These are phyloP conservation scores for Thalia dealbata DNA, from an alignment of 176 grass and related monocot species.

Conservation along the genomic window DNA sequence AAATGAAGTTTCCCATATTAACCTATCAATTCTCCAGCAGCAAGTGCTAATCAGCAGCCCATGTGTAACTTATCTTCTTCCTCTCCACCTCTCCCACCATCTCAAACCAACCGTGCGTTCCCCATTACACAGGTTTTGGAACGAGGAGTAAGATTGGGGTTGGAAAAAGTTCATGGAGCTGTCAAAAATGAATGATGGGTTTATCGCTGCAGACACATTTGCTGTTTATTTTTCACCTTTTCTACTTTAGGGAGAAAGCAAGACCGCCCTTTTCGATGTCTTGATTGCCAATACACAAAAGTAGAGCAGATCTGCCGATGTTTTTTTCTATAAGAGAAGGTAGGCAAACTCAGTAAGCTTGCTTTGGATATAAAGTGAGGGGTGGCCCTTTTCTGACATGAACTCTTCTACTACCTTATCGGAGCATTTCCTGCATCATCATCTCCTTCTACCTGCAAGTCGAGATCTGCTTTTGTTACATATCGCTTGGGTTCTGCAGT, in stretches of 20 bases:
- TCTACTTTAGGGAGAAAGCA: no score
- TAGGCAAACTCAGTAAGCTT: constrained; percentile 64
- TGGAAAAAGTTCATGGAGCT: constrained; percentile 99
- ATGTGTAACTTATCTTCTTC: no score
- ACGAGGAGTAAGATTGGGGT: constrained; percentile 99
- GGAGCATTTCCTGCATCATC: background rate
- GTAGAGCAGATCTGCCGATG: constrained; percentile 91
- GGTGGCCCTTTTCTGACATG: constrained; percentile 47
- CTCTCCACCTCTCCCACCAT: no score
- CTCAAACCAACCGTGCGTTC: no score
- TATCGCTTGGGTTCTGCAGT: constrained; percentile 7
- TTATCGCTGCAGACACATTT: constrained; percentile 14
- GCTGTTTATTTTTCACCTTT: no score
- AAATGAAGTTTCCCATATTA: no score
- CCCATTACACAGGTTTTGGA: constrained; percentile 98
- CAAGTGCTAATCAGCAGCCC: no score
- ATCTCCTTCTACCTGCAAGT: background rate
- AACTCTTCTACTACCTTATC: no score
- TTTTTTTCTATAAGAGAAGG: constrained; percentile 86
- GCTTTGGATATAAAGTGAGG: constrained; percentile 72
- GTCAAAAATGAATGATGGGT: constrained; percentile 88
- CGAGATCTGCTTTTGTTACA: background rate
- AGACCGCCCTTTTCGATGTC: constrained; percentile 88
- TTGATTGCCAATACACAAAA: constrained; percentile 82
- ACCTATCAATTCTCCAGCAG: no score